Base-by-base conservation (phyloP, 1,139 yeast genomes). In the Chernovozyma sophiae-reginae region DNA sequence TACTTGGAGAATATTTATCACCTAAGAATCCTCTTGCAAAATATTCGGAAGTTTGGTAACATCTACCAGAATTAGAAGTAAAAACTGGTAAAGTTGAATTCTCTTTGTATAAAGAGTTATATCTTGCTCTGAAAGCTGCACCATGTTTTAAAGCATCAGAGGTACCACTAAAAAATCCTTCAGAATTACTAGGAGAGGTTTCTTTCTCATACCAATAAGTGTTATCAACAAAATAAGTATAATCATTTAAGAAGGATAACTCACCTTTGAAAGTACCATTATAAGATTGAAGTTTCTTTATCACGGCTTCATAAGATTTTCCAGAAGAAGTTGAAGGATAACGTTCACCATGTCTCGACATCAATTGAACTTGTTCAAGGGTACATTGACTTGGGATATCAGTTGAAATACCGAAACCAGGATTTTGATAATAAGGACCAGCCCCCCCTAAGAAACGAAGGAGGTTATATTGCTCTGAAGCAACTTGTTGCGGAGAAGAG, bases 261-360 rank as follows among this genome's bases (percentile, higher is more conserved):
- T 54, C 55, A 0, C 70, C 71, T 34, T 51, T 52, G 41, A 59
- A 55, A 3, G 60, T 56, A 1, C 51, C 47, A 25, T 56, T 53
- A 43, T 53, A 55, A 13, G 44, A 35, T 35, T 49, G 33, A 35
- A 60, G 47, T 39, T 55, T 58, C 10, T 45, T 32, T 38, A 48
- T 38, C 28, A 59, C 40, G 8, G 47, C 46, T 32, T 56, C 48
- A 26, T 41, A 45, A 10, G 31, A 31, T 25, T 41, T 41, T 18
- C 69, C 72, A 15, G 53, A 51, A 23, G 52, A 46, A 14, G 49
- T 49, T 3, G 67, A 57, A 15, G 86, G 87, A 53, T 68, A 83
- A 48, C 92, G 64, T 51, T 81, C 89, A n/a, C 90, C 92, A 48
- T 84, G 92, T 52, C 92, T 73, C 40, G 74, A 68, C 35, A 78